A percentile compares a stretch with the other conserved stretches of the same genome.
Conservation (phyloP, 1,284 basidiomycete genomes). For the Ustilago curta region DNA sequence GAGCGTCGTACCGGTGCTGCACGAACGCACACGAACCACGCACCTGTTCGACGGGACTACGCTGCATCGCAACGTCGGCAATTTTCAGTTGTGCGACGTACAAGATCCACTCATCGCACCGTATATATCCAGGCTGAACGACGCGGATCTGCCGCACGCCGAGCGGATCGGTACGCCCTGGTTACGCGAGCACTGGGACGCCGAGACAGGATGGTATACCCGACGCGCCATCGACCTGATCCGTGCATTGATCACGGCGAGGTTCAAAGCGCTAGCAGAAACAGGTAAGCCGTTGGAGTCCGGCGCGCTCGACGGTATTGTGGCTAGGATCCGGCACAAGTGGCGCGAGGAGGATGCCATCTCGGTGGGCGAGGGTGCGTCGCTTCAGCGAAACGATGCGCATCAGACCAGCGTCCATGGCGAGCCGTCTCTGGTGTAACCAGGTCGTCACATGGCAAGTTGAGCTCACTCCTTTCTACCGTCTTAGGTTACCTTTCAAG, state of each 20-base stretch:
- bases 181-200: slow-evolving; percentile 20
- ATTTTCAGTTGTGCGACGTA: slow-evolving; percentile 94
- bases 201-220: slow-evolving; percentile 61
- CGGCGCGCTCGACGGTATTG: slow-evolving; percentile 9
- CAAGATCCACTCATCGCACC: slow-evolving; percentile 76
- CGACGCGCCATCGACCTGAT: slow-evolving; percentile 50
- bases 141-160: slow-evolving; percentile 1
- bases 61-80: slow-evolving; percentile 82
- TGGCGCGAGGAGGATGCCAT: slow-evolving; percentile 43
- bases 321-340: slow-evolving; percentile 7
- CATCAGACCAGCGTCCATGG: no score
- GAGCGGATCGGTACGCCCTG: slow-evolving; percentile 13
- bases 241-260: slow-evolving; percentile 34
- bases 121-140: slow-evolving; percentile 37
- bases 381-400: no score
- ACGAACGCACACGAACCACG: slow-evolving; percentile 70
- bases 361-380: background rate
- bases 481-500: no score
- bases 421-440: slow-evolving; percentile 15
- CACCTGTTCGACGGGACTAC: slow-evolving; percentile 90
- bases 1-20: slow-evolving; percentile 6
- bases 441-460: no score
- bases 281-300: slow-evolving; percentile 11
- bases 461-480: no score
- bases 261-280: slow-evolving; percentile 47